phyloP scores from a whole-genome alignment of 805 yeast species.

The Yamadazyma philogaea region DNA sequence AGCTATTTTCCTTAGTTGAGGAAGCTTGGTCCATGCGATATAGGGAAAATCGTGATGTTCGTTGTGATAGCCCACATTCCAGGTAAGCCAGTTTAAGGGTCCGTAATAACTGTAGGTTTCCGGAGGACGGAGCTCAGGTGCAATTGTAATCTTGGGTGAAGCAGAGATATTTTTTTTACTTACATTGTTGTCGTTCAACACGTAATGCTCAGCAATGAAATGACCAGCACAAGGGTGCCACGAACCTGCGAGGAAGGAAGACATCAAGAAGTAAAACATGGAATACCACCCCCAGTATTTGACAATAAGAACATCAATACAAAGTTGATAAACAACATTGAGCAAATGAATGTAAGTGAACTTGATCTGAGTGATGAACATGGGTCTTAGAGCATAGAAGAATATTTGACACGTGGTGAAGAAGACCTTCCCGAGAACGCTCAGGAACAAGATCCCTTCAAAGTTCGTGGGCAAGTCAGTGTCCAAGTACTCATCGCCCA shows the following conservation, averaged over 20 bases:
- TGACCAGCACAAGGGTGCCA: conserved; percentile 94
- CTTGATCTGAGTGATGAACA: conserved; percentile 73
- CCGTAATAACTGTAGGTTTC: conserved; percentile 93
- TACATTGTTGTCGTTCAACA: conserved; percentile 54
- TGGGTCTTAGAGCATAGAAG: conserved; percentile 87
- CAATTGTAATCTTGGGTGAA: conserved; percentile 20
- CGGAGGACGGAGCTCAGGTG: conserved; percentile 44
- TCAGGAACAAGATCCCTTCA: conserved; percentile 73
- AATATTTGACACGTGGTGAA: conserved; percentile 87
- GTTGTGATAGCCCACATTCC: conserved; percentile 93
- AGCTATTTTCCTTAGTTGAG: conserved; percentile 62
- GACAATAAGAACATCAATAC: conserved; percentile 58
- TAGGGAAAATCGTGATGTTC: conserved; percentile 97
- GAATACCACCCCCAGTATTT: conserved; percentile 62
- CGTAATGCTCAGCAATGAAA: conserved; percentile 91
- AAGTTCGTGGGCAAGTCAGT: conserved; percentile 82
- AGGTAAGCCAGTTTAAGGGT: conserved; percentile 66
- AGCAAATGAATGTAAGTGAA: conserved; percentile 73
- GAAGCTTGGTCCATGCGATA: conserved; percentile 83
- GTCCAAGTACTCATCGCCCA: conserved; percentile 81
- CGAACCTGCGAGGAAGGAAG: conserved; percentile 86
- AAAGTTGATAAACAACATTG: conserved; percentile 60
- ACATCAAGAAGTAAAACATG: conserved; percentile 61
- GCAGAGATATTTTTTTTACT: conserved; percentile 22
- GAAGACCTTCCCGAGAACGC: conserved; percentile 81